A percentile compares a stretch with the other conserved stretches of the same genome.
Conservation (phyloP, 352 stramenopile genomes). For the Pythium dissotocum region DNA sequence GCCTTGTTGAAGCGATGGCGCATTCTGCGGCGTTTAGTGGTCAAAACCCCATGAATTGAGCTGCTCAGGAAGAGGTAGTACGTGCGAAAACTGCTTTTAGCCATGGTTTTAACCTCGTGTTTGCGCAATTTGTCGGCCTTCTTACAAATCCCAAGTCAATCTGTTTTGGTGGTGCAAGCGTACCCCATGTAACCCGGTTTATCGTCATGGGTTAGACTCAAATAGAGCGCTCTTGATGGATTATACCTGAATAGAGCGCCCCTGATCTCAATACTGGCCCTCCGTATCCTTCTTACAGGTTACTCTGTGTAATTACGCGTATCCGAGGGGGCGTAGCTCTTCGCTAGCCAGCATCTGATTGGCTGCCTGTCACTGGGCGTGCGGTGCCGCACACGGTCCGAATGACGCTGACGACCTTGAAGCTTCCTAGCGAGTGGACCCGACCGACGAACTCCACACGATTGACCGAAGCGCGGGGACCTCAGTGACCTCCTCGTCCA, state of each 20-base stretch:
- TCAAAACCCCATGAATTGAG: not conserved
- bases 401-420: slow-evolving; percentile 11
- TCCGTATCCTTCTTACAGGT: not conserved
- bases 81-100: slow-evolving; percentile 11
- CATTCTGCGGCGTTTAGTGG: slow-evolving; percentile 10
- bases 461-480: not conserved
- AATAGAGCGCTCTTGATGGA: too few species aligned
- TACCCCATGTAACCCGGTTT: not conserved
- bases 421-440: slow-evolving; percentile 1
- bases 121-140: slow-evolving; percentile 19
- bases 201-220: not conserved
- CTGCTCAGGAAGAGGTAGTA: slow-evolving; percentile 1
- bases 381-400: slow-evolving; percentile 16
- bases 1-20: slow-evolving; percentile 19
- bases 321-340: not conserved
- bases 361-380: slow-evolving; percentile 7
- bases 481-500: not conserved
- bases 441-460: slow-evolving; percentile 4
- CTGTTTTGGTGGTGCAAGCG: slow-evolving; percentile 23
- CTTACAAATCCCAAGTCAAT: not conserved
- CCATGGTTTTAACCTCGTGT: slow-evolving; percentile 6
- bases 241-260: not conserved
- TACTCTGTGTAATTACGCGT: slow-evolving; percentile 5
- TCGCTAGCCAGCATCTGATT: slow-evolving; percentile 3
- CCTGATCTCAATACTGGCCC: not conserved